Evolutionary conservation across 768 basidiomycete species (phyloP).

Genomic region (Neoboletus brunneissimus): DNA sequence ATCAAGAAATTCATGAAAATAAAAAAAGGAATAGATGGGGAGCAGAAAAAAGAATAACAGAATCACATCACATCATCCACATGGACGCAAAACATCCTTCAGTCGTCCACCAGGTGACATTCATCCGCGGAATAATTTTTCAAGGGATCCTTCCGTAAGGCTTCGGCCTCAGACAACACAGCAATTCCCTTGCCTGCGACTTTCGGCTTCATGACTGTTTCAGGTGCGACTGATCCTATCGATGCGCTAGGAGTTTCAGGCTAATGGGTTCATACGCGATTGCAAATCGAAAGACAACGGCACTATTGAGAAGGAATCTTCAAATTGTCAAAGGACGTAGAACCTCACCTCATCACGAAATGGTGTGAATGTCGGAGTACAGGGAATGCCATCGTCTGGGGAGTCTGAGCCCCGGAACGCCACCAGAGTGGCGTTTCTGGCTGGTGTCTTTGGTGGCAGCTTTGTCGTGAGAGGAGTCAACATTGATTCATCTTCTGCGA

Average conservation of each 20-base stretch:
- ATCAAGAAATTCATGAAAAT: neutral
- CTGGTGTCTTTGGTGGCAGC: slow-evolving; percentile 35
- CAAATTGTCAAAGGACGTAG: slow-evolving; percentile 4
- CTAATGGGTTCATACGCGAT: slow-evolving; percentile 13
- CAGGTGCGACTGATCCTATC: slow-evolving; percentile 36
- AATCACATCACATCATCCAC: neutral
- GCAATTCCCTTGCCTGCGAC: slow-evolving; percentile 40
- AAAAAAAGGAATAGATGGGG: slow-evolving; percentile 10
- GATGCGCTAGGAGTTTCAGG: slow-evolving; percentile 25
- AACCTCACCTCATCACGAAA: slow-evolving; percentile 68
- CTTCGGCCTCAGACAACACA: slow-evolving; percentile 68
- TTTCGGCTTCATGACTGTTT: slow-evolving; percentile 69
- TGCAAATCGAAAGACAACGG: neutral
- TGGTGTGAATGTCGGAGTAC: slow-evolving; percentile 62
- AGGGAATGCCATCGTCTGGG: slow-evolving; percentile 31
- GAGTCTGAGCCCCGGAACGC: slow-evolving; percentile 40
- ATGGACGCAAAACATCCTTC: slow-evolving; percentile 9
- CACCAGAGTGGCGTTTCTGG: slow-evolving; percentile 32
- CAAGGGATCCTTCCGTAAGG: slow-evolving; percentile 72
- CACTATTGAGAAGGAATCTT: slow-evolving; percentile 3
- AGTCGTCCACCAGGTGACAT: slow-evolving; percentile 20
- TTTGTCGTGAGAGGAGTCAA: slow-evolving; percentile 34
- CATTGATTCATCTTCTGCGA: slow-evolving; percentile 20
- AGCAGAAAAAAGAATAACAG: slow-evolving; percentile 8
- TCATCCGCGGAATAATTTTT: slow-evolving; percentile 61